Evolutionary conservation across 2,329 filamentous ascomycete species (phyloP), one percentile per base, ranked within the genome.

Genomic region (Nigrospora oryzae): DNA sequence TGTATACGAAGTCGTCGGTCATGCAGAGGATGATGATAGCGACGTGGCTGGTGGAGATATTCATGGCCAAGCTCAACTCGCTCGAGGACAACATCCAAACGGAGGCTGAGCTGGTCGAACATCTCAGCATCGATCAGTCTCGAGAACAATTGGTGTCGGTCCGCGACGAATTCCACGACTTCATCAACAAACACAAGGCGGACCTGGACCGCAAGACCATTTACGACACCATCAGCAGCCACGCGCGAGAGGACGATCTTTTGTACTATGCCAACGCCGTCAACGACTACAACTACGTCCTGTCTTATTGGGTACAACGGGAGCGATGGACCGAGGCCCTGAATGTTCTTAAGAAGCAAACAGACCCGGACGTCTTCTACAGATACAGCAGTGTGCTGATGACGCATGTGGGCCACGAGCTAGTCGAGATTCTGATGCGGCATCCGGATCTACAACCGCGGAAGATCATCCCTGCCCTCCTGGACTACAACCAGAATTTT

Each of bases 11-110:
- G 63, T 78, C 83, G 1, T 82, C 83, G 1, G 72, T 83, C 30
- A 98, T 98, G 90, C 93, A 98, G 65, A 76, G 91, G 47, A 85
- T 87, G 51, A 95, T 98, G 89, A 83, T 97, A 52, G 87, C 91
- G 2, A 90, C 85, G 53, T 98, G 93, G 93, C 76, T 98, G 37
- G 75, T 96, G 11, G 93, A 98, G 63, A 77, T 97, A 2, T 98
- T 91, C 64, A 98, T 98, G 89, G 87, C 89, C 5, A 96, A 95
- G 65, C 75, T 98, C 36, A 96, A 98, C 61, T 84, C 86, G 3
- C 74, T 98, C 4, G 93, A 98, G 58, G 93, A 98, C 63, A 90
- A 86, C 3, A 91, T 97, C 51, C 85, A 90, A 35, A 94, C 90
- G 0, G 86, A 88, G 56, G 87, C 89, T 0, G 89, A 95, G 60